Conservation (phyloP, 345 rosid species). For the Camelina laxa region DNA sequence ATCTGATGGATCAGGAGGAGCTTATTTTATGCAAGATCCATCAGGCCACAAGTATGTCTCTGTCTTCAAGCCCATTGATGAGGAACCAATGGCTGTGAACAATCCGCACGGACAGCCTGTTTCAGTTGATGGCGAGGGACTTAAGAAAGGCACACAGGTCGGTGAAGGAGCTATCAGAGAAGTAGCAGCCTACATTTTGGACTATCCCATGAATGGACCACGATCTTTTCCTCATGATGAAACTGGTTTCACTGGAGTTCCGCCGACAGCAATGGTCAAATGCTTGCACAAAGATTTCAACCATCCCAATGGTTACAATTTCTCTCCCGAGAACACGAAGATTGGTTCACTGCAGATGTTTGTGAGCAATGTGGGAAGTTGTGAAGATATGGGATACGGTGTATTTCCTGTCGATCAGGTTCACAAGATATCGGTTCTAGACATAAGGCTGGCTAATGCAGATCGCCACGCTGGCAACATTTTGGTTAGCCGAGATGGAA, state of each 20-base stretch:
- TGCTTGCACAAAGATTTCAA: constrained; percentile 77
- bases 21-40: constrained; percentile 80
- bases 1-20: constrained; percentile 88
- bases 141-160: constrained; percentile 82
- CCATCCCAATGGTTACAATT: constrained; percentile 63
- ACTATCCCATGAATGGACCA: constrained; percentile 60
- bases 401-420: constrained; percentile 77
- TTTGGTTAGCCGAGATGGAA: constrained; percentile 61
- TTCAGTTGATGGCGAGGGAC: constrained; percentile 76
- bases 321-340: constrained; percentile 53
- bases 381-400: constrained; percentile 87
- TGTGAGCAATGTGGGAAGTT: constrained; percentile 71
- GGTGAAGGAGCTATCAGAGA: constrained; percentile 89
- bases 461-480: constrained; percentile 94
- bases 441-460: constrained; percentile 93
- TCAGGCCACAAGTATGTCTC: constrained; percentile 66
- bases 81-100: constrained; percentile 89
- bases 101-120: constrained; percentile 68
- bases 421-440: constrained; percentile 86
- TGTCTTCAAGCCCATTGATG: constrained; percentile 86
- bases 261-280: constrained; percentile 79
- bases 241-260: constrained; percentile 82
- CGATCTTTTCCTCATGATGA: constrained; percentile 45
- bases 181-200: constrained; percentile 89
- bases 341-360: constrained; percentile 90